phyloP scores from a whole-genome alignment of 176 grass and related monocot genomes.

The Carex scoparia region DNA sequence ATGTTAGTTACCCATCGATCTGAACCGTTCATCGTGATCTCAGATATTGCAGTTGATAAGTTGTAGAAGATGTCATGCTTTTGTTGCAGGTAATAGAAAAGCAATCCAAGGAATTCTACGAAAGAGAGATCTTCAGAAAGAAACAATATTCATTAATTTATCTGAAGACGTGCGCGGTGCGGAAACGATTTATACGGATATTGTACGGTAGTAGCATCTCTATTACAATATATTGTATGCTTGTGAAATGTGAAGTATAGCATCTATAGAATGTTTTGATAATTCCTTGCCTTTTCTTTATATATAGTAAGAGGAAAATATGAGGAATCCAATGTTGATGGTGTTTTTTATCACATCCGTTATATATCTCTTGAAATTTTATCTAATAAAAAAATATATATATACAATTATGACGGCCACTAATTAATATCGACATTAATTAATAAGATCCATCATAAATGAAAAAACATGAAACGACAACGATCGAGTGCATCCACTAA shows the following conservation, averaged over 20 bases:
- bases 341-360: no score
- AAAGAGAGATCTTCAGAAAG: background rate
- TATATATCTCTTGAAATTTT: no score
- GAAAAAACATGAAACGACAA: background rate
- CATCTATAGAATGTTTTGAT: background rate
- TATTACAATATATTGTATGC: background rate
- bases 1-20: no score
- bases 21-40: no score
- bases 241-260: background rate
- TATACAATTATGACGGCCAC: background rate
- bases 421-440: background rate
- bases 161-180: no score
- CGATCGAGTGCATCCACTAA: background rate
- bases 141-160: no score
- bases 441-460: background rate
- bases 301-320: no score
- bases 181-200: background rate
- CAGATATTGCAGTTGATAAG: no score
- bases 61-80: no score
- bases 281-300: background rate
- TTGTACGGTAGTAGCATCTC: background rate
- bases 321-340: no score
- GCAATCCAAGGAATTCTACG: no score
- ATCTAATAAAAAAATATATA: background rate
- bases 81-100: no score